Base-by-base conservation (phyloP, 2,329 filamentous ascomycete genomes). In the Atkinsonella texensis region DNA sequence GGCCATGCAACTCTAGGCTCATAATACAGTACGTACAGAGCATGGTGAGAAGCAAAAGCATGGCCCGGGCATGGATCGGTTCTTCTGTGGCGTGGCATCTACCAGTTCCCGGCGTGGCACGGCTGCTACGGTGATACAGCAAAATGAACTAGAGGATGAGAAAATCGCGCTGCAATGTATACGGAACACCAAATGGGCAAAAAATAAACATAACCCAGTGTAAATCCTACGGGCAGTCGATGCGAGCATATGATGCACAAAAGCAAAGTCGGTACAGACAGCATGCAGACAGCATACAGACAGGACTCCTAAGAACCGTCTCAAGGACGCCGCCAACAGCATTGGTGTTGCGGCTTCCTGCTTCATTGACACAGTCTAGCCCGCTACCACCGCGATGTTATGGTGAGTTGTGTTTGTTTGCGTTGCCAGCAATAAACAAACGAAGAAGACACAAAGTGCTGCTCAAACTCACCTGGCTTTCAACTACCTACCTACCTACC, bases 31-130 rank as follows among this genome's bases (percentile, higher is more conserved):
- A 28, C 28, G 28, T 28, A 28, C 18, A n/a, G 41, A 43, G 18
- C n/a, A 17, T 23, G 11, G n/a, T 18, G 18, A 43, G 18, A 20
- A 18, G 11, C n/a, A 18, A 18, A 43, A 23, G 39, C 40, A 18
- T 35, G 39, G 15, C 33, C 48, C 40, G 32, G 48, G 23, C 28
- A 41, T 49, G 39, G 11, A 15, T 43, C 5, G 41, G n/a, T 41
- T 32, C 42, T 9, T 28, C 32, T 17, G 28, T 49, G 48, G 48
- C 39, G 41, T 50, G 17, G 35, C 41, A 18, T 38, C 43, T 44
- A 41, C 17, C 23, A 46, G 20, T 42, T 50, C 28, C 40, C 40
- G 40, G 48, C 40, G 39, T 50, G 28, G 39, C 48, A 50, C 40
- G 43, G 17, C 28, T 38, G 18, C 31, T 42, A 49, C 41, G 32